phyloP scores from a whole-genome alignment of 148 eudicot species.

The Fagopyrum esculentum region DNA sequence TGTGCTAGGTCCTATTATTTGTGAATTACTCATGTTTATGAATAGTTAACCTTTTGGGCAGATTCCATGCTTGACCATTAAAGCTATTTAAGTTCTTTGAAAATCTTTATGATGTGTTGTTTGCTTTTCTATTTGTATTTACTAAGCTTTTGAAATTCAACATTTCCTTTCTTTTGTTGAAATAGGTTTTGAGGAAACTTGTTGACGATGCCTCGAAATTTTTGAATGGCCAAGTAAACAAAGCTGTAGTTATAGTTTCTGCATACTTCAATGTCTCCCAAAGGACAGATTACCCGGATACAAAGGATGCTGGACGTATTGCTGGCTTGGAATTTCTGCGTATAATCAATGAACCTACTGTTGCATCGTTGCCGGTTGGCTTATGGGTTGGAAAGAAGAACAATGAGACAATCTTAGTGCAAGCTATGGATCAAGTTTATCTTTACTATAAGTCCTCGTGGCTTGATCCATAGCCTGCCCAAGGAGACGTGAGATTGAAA shows the following conservation, averaged over 20 bases:
- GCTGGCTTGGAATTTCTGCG: constrained; percentile 96
- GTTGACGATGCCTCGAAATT: constrained; percentile 97
- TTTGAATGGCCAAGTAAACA: constrained; percentile 78
- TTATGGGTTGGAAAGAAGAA: constrained; percentile 89
- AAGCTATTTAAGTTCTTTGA: neutral
- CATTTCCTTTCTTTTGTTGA: neutral
- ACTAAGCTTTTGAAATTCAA: neutral
- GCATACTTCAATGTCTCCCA: constrained; percentile 97
- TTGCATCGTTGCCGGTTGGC: constrained; percentile 95
- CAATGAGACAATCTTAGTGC: constrained; percentile 85
- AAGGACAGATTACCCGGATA: constrained; percentile 94
- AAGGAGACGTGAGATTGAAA: too few relatives aligned
- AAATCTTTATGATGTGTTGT: too few relatives aligned
- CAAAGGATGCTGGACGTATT: constrained; percentile 96
- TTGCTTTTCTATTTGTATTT: too few relatives aligned
- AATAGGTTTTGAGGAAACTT: constrained; percentile 86
- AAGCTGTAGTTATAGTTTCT: constrained; percentile 93
- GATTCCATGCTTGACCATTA: neutral
- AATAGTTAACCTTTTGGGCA: neutral
- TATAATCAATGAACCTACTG: constrained; percentile 95
- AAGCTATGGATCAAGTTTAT: too few relatives aligned
- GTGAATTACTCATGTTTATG: neutral
- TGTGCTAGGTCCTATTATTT: neutral
- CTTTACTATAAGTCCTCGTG: too few relatives aligned
- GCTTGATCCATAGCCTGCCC: too few relatives aligned